Conservation (phyloP, 2,329 filamentous ascomycete species). For the Diplodia seriata region DNA sequence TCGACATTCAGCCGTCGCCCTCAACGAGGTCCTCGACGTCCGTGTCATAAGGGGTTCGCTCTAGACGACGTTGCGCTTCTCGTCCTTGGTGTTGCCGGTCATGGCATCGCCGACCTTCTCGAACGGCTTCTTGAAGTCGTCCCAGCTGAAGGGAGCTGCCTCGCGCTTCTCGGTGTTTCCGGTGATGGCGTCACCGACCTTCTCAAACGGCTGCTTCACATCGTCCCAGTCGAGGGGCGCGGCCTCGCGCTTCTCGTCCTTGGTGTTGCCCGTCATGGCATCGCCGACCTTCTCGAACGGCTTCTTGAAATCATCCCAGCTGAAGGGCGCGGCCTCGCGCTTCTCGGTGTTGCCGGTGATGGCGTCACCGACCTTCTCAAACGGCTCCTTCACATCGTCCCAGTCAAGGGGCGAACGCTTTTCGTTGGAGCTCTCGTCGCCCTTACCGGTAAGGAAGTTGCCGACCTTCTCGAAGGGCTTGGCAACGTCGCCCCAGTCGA, state of each 20-base stretch:
- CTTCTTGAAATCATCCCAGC: background rate
- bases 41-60: constrained; percentile 5
- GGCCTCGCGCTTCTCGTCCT: constrained; percentile 16
- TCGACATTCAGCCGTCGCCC: background rate
- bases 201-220: background rate
- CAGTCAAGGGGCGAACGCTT: constrained; percentile 12
- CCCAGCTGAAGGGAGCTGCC: background rate
- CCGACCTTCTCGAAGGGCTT: background rate
- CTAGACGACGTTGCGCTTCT: constrained; percentile 13
- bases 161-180: constrained; percentile 15
- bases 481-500: background rate
- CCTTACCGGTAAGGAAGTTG: background rate
- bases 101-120: background rate
- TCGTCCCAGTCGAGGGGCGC: background rate
- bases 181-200: constrained; percentile 1
- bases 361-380: background rate
- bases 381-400: background rate
- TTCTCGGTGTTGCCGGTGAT: constrained; percentile 8
- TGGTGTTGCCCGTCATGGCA: background rate
- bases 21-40: constrained; percentile 6
- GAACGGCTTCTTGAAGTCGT: constrained; percentile 5
- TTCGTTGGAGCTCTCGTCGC: background rate
- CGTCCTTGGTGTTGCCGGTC: background rate
- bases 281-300: background rate
- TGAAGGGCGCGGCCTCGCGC: background rate